A percentile compares a stretch with the other conserved stretches of the same genome.
phyloP scores from a whole-genome alignment of 306 rosid genomes.

The Parietaria judaica region DNA sequence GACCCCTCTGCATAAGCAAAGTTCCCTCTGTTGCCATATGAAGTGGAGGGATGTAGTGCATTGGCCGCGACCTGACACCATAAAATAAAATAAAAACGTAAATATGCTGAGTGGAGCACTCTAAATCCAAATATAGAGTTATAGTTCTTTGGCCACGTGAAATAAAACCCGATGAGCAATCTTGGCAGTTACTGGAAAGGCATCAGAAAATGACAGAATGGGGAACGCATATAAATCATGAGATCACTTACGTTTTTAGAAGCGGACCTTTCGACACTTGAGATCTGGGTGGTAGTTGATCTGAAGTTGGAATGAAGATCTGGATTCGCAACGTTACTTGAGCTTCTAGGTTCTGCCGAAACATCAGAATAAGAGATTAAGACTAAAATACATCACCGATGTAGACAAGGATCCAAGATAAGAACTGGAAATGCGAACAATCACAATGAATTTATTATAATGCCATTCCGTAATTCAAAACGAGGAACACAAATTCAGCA shows the following conservation, averaged over 20 bases:
- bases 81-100: not conserved
- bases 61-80: slow-evolving; percentile 29
- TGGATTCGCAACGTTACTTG: slow-evolving; percentile 45
- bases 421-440: not conserved
- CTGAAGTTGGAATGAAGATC: slow-evolving; percentile 65
- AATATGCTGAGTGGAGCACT: too few species aligned
- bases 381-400: slow-evolving; percentile 26
- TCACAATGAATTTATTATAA: not conserved
- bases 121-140: too few species aligned
- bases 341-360: slow-evolving; percentile 44
- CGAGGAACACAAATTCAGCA: not conserved
- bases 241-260: slow-evolving; percentile 39
- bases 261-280: slow-evolving; percentile 19
- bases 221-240: slow-evolving; percentile 1
- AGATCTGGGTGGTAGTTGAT: slow-evolving; percentile 32
- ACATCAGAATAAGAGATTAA: slow-evolving; percentile 33
- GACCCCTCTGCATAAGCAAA: slow-evolving; percentile 36
- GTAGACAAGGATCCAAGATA: not conserved
- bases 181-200: too few species aligned
- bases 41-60: slow-evolving; percentile 30
- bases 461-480: not conserved
- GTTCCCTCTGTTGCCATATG: slow-evolving; percentile 45
- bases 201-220: not conserved
- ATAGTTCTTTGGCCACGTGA: not conserved
- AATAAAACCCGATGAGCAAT: not conserved